Conservation (phyloP, 2,329 filamentous ascomycete species). For the Epicoccum sorghinum region DNA sequence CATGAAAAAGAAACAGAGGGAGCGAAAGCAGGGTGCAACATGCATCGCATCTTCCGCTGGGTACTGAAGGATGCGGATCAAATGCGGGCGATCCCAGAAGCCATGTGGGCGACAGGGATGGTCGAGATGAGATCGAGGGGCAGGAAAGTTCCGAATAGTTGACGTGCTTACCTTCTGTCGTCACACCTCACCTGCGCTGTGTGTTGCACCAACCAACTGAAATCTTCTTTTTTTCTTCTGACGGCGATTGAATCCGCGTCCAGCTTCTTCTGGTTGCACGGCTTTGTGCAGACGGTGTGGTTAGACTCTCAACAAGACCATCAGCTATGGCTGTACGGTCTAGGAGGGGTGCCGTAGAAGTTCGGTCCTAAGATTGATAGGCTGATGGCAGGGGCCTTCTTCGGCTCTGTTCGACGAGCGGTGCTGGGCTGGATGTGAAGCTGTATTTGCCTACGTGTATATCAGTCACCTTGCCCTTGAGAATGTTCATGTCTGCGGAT, state of each 20-base stretch:
- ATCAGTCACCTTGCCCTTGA: constrained; percentile 39
- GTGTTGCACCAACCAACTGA: constrained; percentile 12
- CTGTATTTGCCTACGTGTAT: constrained; percentile 27
- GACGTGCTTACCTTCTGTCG: constrained; percentile 40
- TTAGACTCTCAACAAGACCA: not conserved
- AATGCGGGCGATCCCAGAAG: constrained; percentile 35
- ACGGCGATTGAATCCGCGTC: constrained; percentile 2
- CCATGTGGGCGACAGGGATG: constrained; percentile 43
- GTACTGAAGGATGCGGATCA: not conserved
- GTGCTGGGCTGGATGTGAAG: constrained; percentile 14
- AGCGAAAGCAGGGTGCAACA: not conserved
- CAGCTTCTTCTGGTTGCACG: constrained; percentile 15
- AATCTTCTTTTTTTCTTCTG: constrained; percentile 8
- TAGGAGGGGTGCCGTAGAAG: constrained; percentile 4
- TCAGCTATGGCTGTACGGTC: constrained; percentile 1
- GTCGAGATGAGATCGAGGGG: constrained; percentile 8
- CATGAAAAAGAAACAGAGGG: not conserved
- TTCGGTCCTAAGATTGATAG: constrained; percentile 16
- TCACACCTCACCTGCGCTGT: constrained; percentile 24
- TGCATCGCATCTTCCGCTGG: not conserved
- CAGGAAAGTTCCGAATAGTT: constrained; percentile 37
- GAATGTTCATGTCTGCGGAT: constrained; percentile 9
- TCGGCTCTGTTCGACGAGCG: constrained; percentile 16
- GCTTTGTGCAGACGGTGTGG: constrained; percentile 12
- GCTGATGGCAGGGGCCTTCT: constrained; percentile 20